Conservation (phyloP, 176 grass and related monocot genomes). For the Cenchrus americanus region DNA sequence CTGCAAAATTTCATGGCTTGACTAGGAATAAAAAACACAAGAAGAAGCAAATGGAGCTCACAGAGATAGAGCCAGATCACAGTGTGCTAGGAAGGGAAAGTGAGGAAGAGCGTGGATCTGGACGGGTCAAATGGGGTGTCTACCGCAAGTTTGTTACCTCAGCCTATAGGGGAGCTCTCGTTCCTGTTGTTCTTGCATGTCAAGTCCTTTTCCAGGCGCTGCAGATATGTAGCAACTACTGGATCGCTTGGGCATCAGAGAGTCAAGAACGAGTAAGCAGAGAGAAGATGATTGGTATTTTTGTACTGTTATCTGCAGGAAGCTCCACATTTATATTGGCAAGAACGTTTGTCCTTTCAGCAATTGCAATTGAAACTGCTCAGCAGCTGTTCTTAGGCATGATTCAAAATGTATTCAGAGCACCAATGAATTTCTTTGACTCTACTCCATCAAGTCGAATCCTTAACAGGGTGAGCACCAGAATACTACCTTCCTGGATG, state of each 20-base stretch:
- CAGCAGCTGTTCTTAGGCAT: constrained; percentile 73
- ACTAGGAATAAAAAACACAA: constrained; percentile 39
- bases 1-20: constrained; percentile 48
- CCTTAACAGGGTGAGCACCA: constrained; percentile 77
- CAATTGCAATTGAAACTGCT: constrained; percentile 82
- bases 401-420: constrained; percentile 69
- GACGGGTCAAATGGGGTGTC: constrained; percentile 78
- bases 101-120: constrained; percentile 84
- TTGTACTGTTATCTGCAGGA: constrained; percentile 69
- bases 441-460: constrained; percentile 81
- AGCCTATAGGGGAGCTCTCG: constrained; percentile 64
- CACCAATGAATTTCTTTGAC: constrained; percentile 85
- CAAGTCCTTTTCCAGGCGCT: constrained; percentile 78
- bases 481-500: constrained; percentile 6
- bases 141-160: constrained; percentile 81
- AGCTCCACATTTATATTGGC: constrained; percentile 79
- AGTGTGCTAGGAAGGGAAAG: constrained; percentile 44
- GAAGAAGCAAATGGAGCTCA: constrained; percentile 49
- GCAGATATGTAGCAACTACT: constrained; percentile 93
- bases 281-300: constrained; percentile 69
- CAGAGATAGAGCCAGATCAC: constrained; percentile 52
- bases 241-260: constrained; percentile 88
- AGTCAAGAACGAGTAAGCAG: constrained; percentile 63
- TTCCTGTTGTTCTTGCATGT: constrained; percentile 71
- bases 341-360: constrained; percentile 76